These are phyloP conservation scores for Phlebiopsis gigantea DNA, from an alignment of 768 basidiomycete species.

Conservation along the genomic window DNA sequence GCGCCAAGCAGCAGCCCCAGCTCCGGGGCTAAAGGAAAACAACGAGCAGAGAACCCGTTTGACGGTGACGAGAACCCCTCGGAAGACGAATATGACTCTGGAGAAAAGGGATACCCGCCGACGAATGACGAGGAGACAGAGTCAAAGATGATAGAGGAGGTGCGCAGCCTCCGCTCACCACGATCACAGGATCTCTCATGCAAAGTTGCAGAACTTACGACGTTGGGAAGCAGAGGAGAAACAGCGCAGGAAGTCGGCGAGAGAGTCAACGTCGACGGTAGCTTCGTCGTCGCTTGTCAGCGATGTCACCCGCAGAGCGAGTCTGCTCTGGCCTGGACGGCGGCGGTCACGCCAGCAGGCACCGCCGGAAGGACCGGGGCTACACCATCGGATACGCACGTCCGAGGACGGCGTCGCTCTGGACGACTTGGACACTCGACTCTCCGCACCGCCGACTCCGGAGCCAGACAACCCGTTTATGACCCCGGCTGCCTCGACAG, in stretches of 20 bases:
- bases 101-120: constrained; percentile 54
- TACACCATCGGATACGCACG: constrained; percentile 41
- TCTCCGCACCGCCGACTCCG: constrained; percentile 35
- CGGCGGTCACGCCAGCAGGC: constrained; percentile 29
- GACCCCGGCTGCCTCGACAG: constrained; percentile 44
- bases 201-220: constrained; percentile 52
- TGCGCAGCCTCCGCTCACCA: constrained; percentile 25
- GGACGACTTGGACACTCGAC: constrained; percentile 33
- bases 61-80: constrained; percentile 23
- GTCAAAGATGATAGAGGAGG: constrained; percentile 69
- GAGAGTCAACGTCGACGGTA: constrained; percentile 42
- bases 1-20: constrained; percentile 24
- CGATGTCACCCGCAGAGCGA: constrained; percentile 55
- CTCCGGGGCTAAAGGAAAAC: constrained; percentile 31
- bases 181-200: not conserved
- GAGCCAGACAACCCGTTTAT: constrained; percentile 35
- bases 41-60: constrained; percentile 21
- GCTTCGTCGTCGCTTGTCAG: constrained; percentile 46
- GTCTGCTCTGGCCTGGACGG: constrained; percentile 47
- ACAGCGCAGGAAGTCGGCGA: constrained; percentile 65
- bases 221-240: constrained; percentile 78
- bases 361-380: constrained; percentile 36
- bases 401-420: constrained; percentile 51
- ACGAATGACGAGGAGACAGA: constrained; percentile 61
- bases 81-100: constrained; percentile 26